Evolutionary conservation across 169 alveolate species (phyloP).

Genomic region (Ichthyophthirius multifiliis): DNA sequence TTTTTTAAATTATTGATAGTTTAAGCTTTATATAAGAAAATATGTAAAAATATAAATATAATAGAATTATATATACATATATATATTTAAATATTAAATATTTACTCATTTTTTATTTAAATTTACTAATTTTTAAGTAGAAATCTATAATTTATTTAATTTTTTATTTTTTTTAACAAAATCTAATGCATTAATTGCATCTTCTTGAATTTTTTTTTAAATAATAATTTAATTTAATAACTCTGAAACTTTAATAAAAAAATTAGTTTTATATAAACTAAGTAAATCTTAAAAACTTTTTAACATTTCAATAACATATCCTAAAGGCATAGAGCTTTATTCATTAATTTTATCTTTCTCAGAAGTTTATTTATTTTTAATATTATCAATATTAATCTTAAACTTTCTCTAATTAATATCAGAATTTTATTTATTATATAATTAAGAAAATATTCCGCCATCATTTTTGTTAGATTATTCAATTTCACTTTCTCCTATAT

Average conservation of each 20-base stretch:
- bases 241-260: not conserved
- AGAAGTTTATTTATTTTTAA: not conserved
- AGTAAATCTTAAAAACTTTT: not conserved
- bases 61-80: too few relatives aligned
- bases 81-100: too few relatives aligned
- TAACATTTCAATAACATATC: not conserved
- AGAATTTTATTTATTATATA: not conserved
- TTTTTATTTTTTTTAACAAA: too few relatives aligned
- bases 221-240: too few relatives aligned
- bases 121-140: too few relatives aligned
- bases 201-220: too few relatives aligned
- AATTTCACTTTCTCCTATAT: not conserved
- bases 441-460: not conserved
- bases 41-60: too few relatives aligned
- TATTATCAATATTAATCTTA: not conserved
- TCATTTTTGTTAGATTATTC: not conserved
- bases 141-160: too few relatives aligned
- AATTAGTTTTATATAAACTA: not conserved
- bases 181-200: too few relatives aligned
- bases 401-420: not conserved
- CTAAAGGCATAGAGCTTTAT: not conserved
- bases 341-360: slow-evolving; percentile 18
- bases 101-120: too few relatives aligned
- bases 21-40: too few relatives aligned
- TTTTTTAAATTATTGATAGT: too few relatives aligned